Evolutionary conservation across 805 yeast genomes (phyloP).

Genomic region (Debaryomyces prosopidis): DNA sequence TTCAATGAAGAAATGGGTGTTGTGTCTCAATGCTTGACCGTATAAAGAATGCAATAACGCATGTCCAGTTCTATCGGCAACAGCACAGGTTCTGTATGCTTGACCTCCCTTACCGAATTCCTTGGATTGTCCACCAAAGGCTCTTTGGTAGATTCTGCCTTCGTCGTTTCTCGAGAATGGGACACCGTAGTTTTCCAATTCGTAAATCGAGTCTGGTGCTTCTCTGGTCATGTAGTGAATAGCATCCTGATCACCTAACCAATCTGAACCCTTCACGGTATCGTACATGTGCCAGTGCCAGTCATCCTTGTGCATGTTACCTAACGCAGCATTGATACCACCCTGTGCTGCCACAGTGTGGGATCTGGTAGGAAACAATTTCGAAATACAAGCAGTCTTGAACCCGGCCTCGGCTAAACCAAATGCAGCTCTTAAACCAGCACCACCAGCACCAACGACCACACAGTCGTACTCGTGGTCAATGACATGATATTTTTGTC

Average conservation of each 20-base stretch:
- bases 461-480: slow-evolving; percentile 98
- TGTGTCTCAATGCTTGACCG: slow-evolving; percentile 94
- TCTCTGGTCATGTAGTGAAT: slow-evolving; percentile 98
- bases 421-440: slow-evolving; percentile 97
- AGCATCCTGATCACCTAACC: slow-evolving; percentile 99
- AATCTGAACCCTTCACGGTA: slow-evolving; percentile 98
- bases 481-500: slow-evolving; percentile 79
- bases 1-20: slow-evolving; percentile 97
- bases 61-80: slow-evolving; percentile 98
- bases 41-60: slow-evolving; percentile 92
- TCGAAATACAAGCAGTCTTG: slow-evolving; percentile 96
- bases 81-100: slow-evolving; percentile 99
- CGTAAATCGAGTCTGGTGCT: slow-evolving; percentile 93
- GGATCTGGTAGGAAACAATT: slow-evolving; percentile 96
- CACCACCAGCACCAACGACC: slow-evolving; percentile 99
- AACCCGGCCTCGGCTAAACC: slow-evolving; percentile 96
- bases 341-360: slow-evolving; percentile 99
- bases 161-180: slow-evolving; percentile 96
- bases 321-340: slow-evolving; percentile 98
- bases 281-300: slow-evolving; percentile 99
- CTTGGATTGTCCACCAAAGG: slow-evolving; percentile 96
- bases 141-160: slow-evolving; percentile 97
- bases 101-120: slow-evolving; percentile 98
- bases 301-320: slow-evolving; percentile 96
- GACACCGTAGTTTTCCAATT: slow-evolving; percentile 96